phyloP scores from a whole-genome alignment of 768 basidiomycete genomes.

The Cystofilobasidium macerans region DNA sequence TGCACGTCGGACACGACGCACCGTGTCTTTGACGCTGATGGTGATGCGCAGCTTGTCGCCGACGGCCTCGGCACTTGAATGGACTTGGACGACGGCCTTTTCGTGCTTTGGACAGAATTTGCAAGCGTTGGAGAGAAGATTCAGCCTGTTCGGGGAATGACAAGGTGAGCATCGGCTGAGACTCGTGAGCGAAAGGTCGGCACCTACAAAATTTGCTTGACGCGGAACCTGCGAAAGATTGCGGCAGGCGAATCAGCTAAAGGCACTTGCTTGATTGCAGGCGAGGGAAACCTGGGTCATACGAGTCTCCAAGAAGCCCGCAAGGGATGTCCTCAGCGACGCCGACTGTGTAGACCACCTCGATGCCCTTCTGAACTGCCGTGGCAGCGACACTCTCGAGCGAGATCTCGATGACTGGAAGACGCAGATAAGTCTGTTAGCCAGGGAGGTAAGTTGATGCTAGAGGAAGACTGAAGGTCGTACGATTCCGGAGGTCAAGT shows the following conservation, averaged over 20 bases:
- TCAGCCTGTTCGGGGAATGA: not conserved
- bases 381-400: slow-evolving; percentile 11
- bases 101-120: not conserved
- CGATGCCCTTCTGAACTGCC: slow-evolving; percentile 10
- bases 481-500: slow-evolving; percentile 10
- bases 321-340: not conserved
- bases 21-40: slow-evolving; percentile 18
- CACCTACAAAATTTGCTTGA: slow-evolving; percentile 12
- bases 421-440: not conserved
- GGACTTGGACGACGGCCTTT: not conserved
- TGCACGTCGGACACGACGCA: not conserved
- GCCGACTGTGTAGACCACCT: slow-evolving; percentile 9
- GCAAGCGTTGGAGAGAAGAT: slow-evolving; percentile 2
- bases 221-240: too few species aligned
- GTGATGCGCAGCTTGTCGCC: not conserved
- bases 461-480: not conserved
- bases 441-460: too few species aligned
- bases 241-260: too few species aligned
- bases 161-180: not conserved
- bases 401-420: slow-evolving; percentile 3
- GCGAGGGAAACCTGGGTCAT: too few species aligned
- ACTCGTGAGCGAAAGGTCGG: not conserved
- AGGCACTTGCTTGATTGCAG: too few species aligned
- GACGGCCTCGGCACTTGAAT: not conserved
- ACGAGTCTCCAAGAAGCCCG: not conserved